Percentiles rank a stretch among this genome's conserved stretches.
These are phyloP conservation scores for Pseudozyma sp. DNA, from an alignment of 1,284 basidiomycete genomes.

Conservation along the genomic window DNA sequence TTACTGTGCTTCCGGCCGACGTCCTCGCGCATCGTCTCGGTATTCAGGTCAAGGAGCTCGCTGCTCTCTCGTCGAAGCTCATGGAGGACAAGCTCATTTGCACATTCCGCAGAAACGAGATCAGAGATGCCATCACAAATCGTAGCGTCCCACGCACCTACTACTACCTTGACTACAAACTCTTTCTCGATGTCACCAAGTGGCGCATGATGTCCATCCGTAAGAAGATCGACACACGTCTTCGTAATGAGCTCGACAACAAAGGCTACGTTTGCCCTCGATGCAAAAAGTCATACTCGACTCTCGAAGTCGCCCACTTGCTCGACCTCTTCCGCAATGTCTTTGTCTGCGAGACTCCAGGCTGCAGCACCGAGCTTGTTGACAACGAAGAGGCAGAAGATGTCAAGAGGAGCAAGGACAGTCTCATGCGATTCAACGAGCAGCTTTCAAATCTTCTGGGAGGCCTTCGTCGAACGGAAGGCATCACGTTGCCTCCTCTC, in stretches of 20 bases:
- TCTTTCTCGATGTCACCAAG: constrained; percentile 96
- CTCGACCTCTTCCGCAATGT: constrained; percentile 75
- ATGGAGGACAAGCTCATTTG: constrained; percentile 80
- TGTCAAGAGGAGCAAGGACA: constrained; percentile 84
- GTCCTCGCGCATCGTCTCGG: constrained; percentile 88
- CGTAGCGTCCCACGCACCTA: constrained; percentile 72
- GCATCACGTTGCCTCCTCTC: constrained; percentile 76
- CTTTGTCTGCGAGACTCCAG: constrained; percentile 66
- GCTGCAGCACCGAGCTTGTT: constrained; percentile 77
- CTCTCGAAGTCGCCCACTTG: constrained; percentile 85
- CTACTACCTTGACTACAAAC: constrained; percentile 95
- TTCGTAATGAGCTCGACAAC: constrained; percentile 76
- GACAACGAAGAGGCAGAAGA: constrained; percentile 92
- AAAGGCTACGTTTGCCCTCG: constrained; percentile 95
- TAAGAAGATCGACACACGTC: constrained; percentile 79
- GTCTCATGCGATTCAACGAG: constrained; percentile 93
- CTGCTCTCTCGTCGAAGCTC: constrained; percentile 88
- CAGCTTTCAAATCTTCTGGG: constrained; percentile 89
- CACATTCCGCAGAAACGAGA: constrained; percentile 68
- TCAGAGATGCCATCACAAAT: constrained; percentile 51
- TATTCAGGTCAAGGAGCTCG: constrained; percentile 89
- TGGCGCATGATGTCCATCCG: constrained; percentile 97
- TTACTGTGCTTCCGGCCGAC: constrained; percentile 91
- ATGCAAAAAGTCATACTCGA: constrained; percentile 85
- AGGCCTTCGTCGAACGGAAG: constrained; percentile 87